These are phyloP conservation scores for Exutisphaerella laricina DNA, from an alignment of 2,329 filamentous ascomycete species.

Conservation along the genomic window DNA sequence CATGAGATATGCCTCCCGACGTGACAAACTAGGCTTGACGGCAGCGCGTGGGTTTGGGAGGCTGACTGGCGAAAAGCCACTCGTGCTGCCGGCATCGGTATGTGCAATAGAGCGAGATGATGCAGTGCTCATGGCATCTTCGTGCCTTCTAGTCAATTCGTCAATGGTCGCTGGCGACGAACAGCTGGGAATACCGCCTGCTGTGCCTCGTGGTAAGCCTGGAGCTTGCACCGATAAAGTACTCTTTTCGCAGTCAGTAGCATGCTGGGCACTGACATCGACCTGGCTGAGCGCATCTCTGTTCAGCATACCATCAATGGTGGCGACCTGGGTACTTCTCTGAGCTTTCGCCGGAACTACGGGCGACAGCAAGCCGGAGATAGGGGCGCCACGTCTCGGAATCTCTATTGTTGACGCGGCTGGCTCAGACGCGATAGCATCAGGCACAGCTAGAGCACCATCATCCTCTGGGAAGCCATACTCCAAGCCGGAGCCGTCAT, in stretches of 20 bases:
- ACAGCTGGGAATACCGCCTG: slow-evolving; percentile 3
- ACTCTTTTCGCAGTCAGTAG: neutral
- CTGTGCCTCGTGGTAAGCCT: neutral
- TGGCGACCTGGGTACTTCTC: slow-evolving; percentile 2
- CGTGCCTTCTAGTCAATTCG: slow-evolving; percentile 18
- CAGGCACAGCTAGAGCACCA: neutral
- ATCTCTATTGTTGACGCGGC: slow-evolving; percentile 1
- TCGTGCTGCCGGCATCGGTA: slow-evolving; percentile 8
- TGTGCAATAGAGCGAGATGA: slow-evolving; percentile 7
- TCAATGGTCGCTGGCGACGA: slow-evolving; percentile 18
- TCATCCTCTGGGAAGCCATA: slow-evolving; percentile 19
- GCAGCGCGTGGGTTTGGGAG: slow-evolving; percentile 4
- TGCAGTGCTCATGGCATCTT: slow-evolving; percentile 7
- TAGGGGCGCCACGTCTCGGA: slow-evolving; percentile 8
- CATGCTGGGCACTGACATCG: no score
- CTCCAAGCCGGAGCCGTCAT: slow-evolving; percentile 20
- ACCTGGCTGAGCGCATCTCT: neutral
- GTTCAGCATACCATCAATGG: neutral
- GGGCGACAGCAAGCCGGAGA: slow-evolving; percentile 7
- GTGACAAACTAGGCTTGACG: slow-evolving; percentile 11
- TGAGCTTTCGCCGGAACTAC: neutral
- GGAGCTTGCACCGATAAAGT: neutral
- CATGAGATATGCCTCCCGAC: slow-evolving; percentile 18
- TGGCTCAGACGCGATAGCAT: slow-evolving; percentile 1
- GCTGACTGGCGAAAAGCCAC: slow-evolving; percentile 6